Percentiles rank a stretch among this genome's conserved stretches.
phyloP scores from a whole-genome alignment of 2,329 filamentous ascomycete genomes.

The Metarhizium guizhouense region DNA sequence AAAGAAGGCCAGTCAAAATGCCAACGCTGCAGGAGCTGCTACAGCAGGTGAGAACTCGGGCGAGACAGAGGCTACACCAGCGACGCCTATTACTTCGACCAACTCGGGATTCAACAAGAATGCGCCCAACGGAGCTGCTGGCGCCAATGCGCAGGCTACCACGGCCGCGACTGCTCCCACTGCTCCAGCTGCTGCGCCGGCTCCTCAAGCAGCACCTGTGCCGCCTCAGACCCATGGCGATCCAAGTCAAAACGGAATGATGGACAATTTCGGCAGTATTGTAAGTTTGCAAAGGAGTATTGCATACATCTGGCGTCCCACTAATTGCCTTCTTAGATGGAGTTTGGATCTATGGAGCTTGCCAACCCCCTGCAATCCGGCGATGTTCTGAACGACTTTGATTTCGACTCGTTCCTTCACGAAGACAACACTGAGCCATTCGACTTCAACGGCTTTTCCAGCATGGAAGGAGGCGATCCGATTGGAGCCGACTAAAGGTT shows the following conservation, averaged over 20 bases:
- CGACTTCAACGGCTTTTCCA: constrained; percentile 44
- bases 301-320: not conserved
- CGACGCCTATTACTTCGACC: constrained; percentile 55
- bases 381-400: constrained; percentile 57
- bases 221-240: constrained; percentile 35
- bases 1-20: constrained; percentile 54
- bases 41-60: constrained; percentile 46
- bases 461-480: constrained; percentile 44
- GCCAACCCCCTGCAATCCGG: constrained; percentile 42
- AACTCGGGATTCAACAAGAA: constrained; percentile 38
- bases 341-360: constrained; percentile 44
- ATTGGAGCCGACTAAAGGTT: constrained; percentile 46
- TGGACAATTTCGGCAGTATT: constrained; percentile 35
- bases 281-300: constrained; percentile 25
- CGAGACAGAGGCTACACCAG: constrained; percentile 52
- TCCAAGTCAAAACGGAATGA: constrained; percentile 37
- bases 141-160: constrained; percentile 19
- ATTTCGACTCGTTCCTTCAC: constrained; percentile 60
- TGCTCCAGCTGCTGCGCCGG: constrained; percentile 16
- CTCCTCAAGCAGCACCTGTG: constrained; percentile 21
- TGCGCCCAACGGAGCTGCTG: constrained; percentile 17
- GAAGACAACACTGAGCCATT: constrained; percentile 39
- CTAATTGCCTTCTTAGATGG: constrained; percentile 23
- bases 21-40: constrained; percentile 39
- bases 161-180: constrained; percentile 1